These are phyloP conservation scores for Verticillium tricorpus DNA, from an alignment of 2,329 filamentous ascomycete species.

Conservation along the genomic window DNA sequence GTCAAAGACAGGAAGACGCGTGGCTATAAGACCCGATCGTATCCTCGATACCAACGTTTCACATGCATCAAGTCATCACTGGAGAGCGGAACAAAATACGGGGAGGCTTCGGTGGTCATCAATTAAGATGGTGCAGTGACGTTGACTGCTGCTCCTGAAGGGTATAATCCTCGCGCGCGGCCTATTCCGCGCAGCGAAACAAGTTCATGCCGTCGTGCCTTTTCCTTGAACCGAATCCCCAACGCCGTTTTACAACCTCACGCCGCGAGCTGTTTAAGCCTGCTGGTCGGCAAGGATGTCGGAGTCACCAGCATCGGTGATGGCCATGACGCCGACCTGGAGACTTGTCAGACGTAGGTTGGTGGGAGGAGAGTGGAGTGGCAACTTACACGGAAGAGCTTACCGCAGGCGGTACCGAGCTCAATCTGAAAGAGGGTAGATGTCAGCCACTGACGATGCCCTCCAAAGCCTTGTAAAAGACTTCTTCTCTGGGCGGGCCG, in stretches of 20 bases:
- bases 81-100: background rate
- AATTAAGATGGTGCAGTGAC: background rate
- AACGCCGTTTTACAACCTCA: conserved; percentile 34
- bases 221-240: conserved; percentile 22
- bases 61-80: background rate
- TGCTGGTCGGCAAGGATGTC: conserved; percentile 85
- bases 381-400: conserved; percentile 48
- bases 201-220: conserved; percentile 3
- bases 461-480: conserved; percentile 78
- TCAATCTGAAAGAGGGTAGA: conserved; percentile 68
- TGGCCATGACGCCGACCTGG: conserved; percentile 75
- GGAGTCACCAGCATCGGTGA: conserved; percentile 96
- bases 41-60: background rate
- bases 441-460: conserved; percentile 62
- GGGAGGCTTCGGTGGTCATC: background rate
- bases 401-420: conserved; percentile 96
- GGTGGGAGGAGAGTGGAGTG: background rate
- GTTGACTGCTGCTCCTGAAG: background rate
- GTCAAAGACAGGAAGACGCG: too few relatives aligned
- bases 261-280: conserved; percentile 40
- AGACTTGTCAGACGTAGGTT: background rate
- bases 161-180: conserved; percentile 1
- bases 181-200: background rate
- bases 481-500: conserved; percentile 85
- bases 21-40: too few relatives aligned